These are phyloP conservation scores for Pythium graminicola DNA, from an alignment of 352 stramenopile genomes.

Conservation along the genomic window DNA sequence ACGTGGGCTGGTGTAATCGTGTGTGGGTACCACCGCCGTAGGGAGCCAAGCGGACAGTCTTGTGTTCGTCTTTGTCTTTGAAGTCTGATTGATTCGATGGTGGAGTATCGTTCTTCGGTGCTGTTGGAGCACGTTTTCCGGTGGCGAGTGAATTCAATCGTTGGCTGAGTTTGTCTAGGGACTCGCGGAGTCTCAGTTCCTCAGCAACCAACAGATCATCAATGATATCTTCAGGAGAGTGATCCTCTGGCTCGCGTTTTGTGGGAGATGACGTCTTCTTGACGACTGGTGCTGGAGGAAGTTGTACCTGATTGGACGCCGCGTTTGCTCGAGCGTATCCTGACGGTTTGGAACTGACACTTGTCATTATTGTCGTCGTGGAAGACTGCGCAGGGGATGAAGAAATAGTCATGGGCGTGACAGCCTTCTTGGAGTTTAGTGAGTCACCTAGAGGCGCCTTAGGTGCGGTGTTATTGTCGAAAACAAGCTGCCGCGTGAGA, in stretches of 20 bases:
- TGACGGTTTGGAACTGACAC: not conserved
- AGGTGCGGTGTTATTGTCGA: not conserved
- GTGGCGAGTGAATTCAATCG: constrained; percentile 26
- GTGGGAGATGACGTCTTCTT: not conserved
- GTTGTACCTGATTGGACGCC: not conserved
- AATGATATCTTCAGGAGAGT: constrained; percentile 22
- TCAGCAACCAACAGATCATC: constrained; percentile 32
- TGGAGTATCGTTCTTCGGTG: not conserved
- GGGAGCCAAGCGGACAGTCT: constrained; percentile 24
- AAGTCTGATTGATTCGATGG: not conserved
- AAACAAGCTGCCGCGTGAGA: too few species aligned
- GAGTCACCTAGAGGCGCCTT: not conserved
- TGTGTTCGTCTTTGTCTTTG: not conserved
- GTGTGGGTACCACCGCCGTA: constrained; percentile 43
- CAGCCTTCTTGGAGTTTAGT: not conserved
- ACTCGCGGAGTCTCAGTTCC: constrained; percentile 42
- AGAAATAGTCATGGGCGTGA: not conserved
- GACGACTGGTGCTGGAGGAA: not conserved
- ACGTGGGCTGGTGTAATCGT: constrained; percentile 29
- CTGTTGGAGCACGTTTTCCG: not conserved
- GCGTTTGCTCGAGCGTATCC: constrained; percentile 4
- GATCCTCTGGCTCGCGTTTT: constrained; percentile 13
- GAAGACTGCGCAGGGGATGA: not conserved
- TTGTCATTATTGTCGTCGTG: not conserved
- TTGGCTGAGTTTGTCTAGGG: constrained; percentile 45